A percentile compares a stretch with the other conserved stretches of the same genome.
These are phyloP conservation scores for Carpinus fangiana DNA, from an alignment of 306 rosid species.

Conservation along the genomic window DNA sequence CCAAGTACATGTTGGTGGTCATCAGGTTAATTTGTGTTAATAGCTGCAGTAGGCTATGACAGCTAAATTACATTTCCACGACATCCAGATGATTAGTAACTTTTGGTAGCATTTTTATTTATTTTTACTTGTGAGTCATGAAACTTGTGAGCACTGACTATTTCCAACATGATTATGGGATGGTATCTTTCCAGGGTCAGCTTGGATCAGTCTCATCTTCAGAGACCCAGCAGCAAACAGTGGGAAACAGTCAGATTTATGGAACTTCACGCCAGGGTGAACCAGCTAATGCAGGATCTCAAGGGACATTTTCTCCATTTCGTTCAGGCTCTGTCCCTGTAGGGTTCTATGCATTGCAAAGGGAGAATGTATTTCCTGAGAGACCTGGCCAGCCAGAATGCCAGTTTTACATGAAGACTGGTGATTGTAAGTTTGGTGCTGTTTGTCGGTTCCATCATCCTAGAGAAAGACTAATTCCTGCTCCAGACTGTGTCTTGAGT, in stretches of 20 bases:
- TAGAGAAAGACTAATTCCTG: constrained; percentile 78
- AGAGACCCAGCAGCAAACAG: constrained; percentile 72
- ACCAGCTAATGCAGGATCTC: constrained; percentile 58
- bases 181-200: constrained; percentile 72
- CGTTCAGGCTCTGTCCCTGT: constrained; percentile 70
- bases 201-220: constrained; percentile 75
- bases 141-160: constrained; percentile 17
- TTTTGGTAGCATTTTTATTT: no score
- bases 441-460: constrained; percentile 98
- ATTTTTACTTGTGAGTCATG: no score
- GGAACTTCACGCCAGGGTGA: constrained; percentile 74
- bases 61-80: neutral
- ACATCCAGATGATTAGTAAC: neutral
- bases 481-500: constrained; percentile 93
- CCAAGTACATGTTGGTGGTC: neutral
- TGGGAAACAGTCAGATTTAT: constrained; percentile 63
- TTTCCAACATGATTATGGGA: constrained; percentile 29
- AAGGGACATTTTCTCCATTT: constrained; percentile 62
- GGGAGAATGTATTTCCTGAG: constrained; percentile 97
- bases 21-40: neutral
- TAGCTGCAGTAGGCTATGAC: neutral
- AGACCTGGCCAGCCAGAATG: constrained; percentile 98
- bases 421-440: constrained; percentile 96
- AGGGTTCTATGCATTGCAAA: constrained; percentile 75
- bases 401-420: constrained; percentile 96